Conservation (phyloP, 352 stramenopile genomes). For the Elongisporangium prolatum region DNA sequence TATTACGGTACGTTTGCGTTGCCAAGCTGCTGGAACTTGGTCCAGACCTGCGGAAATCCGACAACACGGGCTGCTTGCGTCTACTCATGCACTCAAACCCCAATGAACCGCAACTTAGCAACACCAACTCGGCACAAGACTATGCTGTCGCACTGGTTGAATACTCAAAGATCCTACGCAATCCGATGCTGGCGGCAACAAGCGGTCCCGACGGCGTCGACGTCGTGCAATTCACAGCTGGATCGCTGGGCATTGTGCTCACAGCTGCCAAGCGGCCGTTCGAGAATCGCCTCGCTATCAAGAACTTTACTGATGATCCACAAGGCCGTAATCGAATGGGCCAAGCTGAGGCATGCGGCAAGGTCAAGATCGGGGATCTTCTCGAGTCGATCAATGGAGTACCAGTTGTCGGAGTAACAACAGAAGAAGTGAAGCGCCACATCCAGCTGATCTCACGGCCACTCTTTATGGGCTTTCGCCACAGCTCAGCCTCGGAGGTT, state of each 20-base stretch:
- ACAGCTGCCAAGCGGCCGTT: slow-evolving; percentile 42
- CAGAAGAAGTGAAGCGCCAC: slow-evolving; percentile 75
- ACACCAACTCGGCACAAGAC: slow-evolving; percentile 4
- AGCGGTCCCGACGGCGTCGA: slow-evolving; percentile 27
- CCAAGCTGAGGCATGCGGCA: slow-evolving; percentile 57
- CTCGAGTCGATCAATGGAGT: slow-evolving; percentile 83
- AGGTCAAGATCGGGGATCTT: slow-evolving; percentile 57
- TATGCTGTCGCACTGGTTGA: slow-evolving; percentile 25
- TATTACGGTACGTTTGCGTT: slow-evolving; percentile 68
- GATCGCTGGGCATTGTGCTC: slow-evolving; percentile 68
- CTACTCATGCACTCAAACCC: slow-evolving; percentile 66
- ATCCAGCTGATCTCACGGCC: slow-evolving; percentile 65
- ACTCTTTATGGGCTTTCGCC: slow-evolving; percentile 68
- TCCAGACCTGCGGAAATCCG: slow-evolving; percentile 34
- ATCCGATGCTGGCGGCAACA: slow-evolving; percentile 44
- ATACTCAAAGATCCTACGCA: slow-evolving; percentile 51
- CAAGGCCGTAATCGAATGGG: slow-evolving; percentile 23
- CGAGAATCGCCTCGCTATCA: slow-evolving; percentile 57
- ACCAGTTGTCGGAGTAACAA: slow-evolving; percentile 57
- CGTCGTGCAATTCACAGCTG: slow-evolving; percentile 55
- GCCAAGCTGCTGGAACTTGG: slow-evolving; percentile 59
- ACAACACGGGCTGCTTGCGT: slow-evolving; percentile 69
- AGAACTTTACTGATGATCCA: slow-evolving; percentile 58
- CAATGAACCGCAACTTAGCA: slow-evolving; percentile 10
- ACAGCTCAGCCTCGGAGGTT: slow-evolving; percentile 16